phyloP scores from a whole-genome alignment of 148 eudicot genomes.

The Drosera capensis region DNA sequence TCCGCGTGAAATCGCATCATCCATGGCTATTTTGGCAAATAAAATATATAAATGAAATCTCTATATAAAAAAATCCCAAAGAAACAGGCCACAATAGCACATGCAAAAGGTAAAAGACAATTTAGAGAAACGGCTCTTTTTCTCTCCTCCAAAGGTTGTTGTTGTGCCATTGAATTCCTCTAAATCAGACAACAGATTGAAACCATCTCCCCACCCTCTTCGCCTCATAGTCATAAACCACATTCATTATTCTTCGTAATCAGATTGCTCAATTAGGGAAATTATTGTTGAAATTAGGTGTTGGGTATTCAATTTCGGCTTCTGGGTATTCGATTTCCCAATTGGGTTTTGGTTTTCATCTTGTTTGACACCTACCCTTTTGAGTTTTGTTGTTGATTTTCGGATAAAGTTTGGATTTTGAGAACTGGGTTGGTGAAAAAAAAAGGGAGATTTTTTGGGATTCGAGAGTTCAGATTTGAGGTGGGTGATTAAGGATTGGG shows the following conservation, averaged over 20 bases:
- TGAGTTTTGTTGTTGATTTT: no score
- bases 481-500: neutral
- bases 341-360: neutral
- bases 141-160: neutral
- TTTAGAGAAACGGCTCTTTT: neutral
- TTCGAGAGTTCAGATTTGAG: neutral
- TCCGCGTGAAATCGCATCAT: no score
- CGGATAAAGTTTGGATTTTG: no score
- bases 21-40: no score
- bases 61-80: no score
- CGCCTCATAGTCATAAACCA: no score
- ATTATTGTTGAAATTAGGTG: neutral
- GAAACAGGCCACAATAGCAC: no score
- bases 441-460: no score
- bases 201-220: neutral
- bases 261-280: neutral
- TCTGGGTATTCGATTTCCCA: neutral
- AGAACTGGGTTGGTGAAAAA: no score
- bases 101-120: conserved; percentile 11
- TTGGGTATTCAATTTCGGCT: neutral
- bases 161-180: neutral
- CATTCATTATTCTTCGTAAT: no score
- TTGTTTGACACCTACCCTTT: no score
- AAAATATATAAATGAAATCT: no score
- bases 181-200: neutral